Evolutionary conservation across 805 yeast species (phyloP), one percentile per base, ranked within the genome.

Genomic region (Schizosaccharomyces japonicus): DNA sequence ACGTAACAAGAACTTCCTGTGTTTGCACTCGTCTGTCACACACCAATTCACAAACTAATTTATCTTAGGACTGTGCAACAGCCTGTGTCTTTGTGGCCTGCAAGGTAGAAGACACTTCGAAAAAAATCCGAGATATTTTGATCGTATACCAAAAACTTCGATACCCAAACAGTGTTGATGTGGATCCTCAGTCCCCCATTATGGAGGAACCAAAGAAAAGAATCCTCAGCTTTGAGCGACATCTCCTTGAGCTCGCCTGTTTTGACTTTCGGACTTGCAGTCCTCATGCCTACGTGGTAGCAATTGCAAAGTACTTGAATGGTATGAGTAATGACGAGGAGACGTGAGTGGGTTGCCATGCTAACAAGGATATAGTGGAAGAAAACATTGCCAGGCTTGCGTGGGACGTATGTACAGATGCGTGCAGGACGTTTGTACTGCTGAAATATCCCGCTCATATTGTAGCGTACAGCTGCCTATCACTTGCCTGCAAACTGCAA

Each of bases 71-170:
- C 45, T 71, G 80, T n/a, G 82, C 82, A 0, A 61, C 76, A 13
- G 68, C 87, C 5, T 69, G 81, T 49, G 58, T 82, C 17, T 73
- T 78, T 52, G 63, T 81, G 10, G 77, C 92, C 2, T 63, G 76
- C 36, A 82, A 82, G 58, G 73, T 75, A 53, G 85, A 80, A 54
- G 94, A 82, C 56, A 80, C 84, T 39, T 73, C 81, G 45, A 81
- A 81, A 59, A 79, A 78, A 54, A 59, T 78, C 4, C 66, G 73
- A 49, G 80, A 78, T 44, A 68, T 81, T 8, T 69, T 77, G 42
- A 58, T 61, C 2, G 72, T 68, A 13, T 71, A 71, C 8, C 69
- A 72, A 54, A 67, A 59, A 50, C 54, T 61, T n/a, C 57, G 65
- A 53, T 53, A 53, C 49, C 56, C 50, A 6, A n/a, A n/a, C n/a